Base-by-base conservation (phyloP, 805 yeast genomes). In the Candida ovalis region DNA sequence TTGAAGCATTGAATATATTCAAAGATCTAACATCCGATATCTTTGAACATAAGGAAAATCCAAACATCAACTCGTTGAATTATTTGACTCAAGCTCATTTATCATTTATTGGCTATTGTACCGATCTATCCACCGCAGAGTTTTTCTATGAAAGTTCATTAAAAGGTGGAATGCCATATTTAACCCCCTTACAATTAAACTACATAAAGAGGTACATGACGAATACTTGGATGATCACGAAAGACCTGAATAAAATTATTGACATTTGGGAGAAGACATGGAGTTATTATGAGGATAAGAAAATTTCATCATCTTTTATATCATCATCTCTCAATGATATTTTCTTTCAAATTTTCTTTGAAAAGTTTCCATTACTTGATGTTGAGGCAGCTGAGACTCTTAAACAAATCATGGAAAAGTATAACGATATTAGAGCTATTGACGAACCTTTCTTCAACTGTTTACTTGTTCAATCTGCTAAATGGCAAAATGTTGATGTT, bases 371-470 rank as follows among this genome's bases (percentile, higher is more conserved):
- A n/a, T 68, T 69, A 4, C 71, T 75, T 50, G 74, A 75, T 45
- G 68, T 67, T 10, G 78, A 78, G 49, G 83, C 90, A 5, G 75
- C 83, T 49, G 60, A 61, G 40, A 72, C 75, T 47, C 75, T 88
- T 55, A 80, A 80, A 61, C 71, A 75, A 39, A 64, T 85, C 44
- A 78, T 86, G 47, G 65, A 74, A 18, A 64, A 71, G 18, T 85
- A 86, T 62, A 73, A 81, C 46, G 73, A 73, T 36, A 71, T 81
- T 51, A 81, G 78, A 56, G 71, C 74, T 17, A 74, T 84, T 51
- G 94, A 87, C 66, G 92, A 87, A 62, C 84, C 88, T n/a, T 88
- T 88, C 61, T 79, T 88, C 68, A 88, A 88, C 64, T 84, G 88
- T 44, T 73, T 87, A 41, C 72, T 88, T 46, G 77, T 85, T 27